Base-by-base conservation (phyloP, 1,284 basidiomycete species). In the Cryptococcus sp. region DNA sequence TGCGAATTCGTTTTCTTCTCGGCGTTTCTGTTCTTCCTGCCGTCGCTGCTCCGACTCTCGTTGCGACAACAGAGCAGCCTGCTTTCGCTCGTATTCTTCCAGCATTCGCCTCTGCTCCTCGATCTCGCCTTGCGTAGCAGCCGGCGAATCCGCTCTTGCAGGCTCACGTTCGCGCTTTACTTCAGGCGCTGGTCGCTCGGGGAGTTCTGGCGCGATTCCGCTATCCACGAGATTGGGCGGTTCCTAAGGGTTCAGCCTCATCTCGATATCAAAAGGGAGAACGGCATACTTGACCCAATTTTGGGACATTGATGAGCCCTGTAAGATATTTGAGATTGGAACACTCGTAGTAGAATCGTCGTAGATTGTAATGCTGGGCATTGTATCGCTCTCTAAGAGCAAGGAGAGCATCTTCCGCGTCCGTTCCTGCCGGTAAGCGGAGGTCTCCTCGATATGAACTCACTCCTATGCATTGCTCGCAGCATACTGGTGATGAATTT, bases 261-360 rank as follows among this genome's bases (percentile, higher is more conserved):
- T 23, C n/a, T 34, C 23, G 13, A 37, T 11, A 41, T 5, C 68
- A 80, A 14, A 31, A 13, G 8, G 6, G 23, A 23, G 23, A 23
- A 23, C 23, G 23, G 52, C 74, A 58, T 66, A 90, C 89, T 72
- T 90, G 87, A 43, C 91, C 93, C 30, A 97, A 83, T 74, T 96
- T 97, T 15, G 93, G 93, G 0, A 97, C 92, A 72, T 96, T 97
- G 72, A 97, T 95, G 23, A 97, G 81, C 45, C 91, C 90, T 13
- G 93, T 97, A 49, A 97, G 80, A 74, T 95, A 97, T 74, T 95
- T 96, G 64, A 97, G 83, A 77, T 96, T 96, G 14, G 91, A 94
- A 72, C 93, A 97, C 73, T 97, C 93, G 73, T 96, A 97, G 79
- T 96, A 97, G 79, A 95, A 97, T 73, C 93, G 91, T 60, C 93